Conservation (phyloP, 73 alveolate species). For the Effrenium voratum region DNA sequence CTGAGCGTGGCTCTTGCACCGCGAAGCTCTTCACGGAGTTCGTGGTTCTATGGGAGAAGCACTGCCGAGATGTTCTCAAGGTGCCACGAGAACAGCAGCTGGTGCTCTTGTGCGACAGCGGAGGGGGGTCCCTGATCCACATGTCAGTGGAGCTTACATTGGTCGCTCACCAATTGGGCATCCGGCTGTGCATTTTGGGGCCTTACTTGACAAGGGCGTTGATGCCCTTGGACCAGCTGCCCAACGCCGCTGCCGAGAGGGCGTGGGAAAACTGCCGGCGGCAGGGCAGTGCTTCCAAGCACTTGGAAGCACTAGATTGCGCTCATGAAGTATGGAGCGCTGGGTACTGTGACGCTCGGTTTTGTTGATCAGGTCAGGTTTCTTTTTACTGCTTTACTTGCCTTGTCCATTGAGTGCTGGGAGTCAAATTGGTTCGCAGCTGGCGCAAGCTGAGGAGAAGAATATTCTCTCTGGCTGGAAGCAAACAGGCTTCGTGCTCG, state of each 20-base stretch:
- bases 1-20: no score
- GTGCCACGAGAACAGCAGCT: not conserved
- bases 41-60: not conserved
- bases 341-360: no score
- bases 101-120: not conserved
- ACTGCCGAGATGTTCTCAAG: not conserved
- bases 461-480: not conserved
- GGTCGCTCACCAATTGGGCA: not conserved
- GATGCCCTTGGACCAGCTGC: not conserved
- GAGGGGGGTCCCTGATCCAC: not conserved
- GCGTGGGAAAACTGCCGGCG: not conserved
- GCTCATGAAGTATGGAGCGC: not conserved
- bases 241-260: not conserved
- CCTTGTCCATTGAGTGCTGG: no score
- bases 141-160: not conserved
- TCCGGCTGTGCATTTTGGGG: not conserved
- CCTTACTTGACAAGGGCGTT: not conserved
- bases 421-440: not conserved
- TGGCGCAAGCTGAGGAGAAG: not conserved
- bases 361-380: no score
- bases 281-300: not conserved
- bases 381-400: no score
- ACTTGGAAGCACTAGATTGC: not conserved
- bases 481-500: not conserved
- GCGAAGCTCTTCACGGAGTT: no score